These are phyloP conservation scores for Metschnikowia cerradonensis DNA, from an alignment of 805 yeast species.

Conservation along the genomic window DNA sequence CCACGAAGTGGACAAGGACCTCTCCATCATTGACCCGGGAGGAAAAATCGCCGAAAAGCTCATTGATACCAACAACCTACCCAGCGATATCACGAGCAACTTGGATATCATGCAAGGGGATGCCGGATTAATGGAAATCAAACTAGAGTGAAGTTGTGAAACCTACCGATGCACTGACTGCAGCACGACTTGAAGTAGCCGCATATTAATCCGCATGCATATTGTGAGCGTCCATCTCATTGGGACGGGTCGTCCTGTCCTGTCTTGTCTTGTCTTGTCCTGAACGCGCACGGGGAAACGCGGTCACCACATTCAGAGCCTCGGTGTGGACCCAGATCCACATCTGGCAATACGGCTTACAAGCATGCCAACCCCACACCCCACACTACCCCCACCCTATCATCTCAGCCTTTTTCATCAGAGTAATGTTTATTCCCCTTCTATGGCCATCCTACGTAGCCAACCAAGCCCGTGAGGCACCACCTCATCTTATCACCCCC, in stretches of 20 bases:
- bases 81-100: conserved; percentile 50
- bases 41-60: conserved; percentile 44
- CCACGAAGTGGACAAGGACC: conserved; percentile 38
- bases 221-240: not conserved
- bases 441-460: not conserved
- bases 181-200: not conserved
- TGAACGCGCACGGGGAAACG: conserved; percentile 3
- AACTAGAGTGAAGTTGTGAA: conserved; percentile 12
- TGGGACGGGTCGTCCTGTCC: not conserved
- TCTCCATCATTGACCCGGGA: conserved; percentile 41
- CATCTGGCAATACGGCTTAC: not conserved
- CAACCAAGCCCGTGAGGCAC: not conserved
- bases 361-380: not conserved
- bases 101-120: conserved; percentile 51
- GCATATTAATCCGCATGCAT: not conserved
- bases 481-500: not conserved
- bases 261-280: not conserved
- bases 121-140: conserved; percentile 36
- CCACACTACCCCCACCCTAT: too few relatives aligned
- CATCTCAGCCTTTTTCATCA: too few relatives aligned
- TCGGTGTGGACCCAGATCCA: not conserved
- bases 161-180: not conserved
- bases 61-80: conserved; percentile 52
- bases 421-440: not conserved
- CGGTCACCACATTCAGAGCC: not conserved